These are phyloP conservation scores for Candida vartiovaarae DNA, from an alignment of 805 yeast genomes.

Conservation along the genomic window DNA sequence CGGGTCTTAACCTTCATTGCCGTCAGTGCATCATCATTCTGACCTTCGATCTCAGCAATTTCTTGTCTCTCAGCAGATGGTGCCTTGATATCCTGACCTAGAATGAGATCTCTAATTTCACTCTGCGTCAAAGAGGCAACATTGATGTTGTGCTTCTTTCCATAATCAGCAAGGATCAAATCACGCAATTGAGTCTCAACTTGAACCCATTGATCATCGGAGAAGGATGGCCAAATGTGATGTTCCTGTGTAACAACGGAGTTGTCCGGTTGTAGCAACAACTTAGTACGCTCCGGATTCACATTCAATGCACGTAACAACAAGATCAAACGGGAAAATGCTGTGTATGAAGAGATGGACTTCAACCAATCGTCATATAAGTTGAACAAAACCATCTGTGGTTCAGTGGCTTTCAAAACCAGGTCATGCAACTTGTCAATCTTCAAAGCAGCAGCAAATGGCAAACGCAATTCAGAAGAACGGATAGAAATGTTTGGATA, in stretches of 20 bases:
- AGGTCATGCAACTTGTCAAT: constrained; percentile 73
- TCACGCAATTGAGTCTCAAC: constrained; percentile 87
- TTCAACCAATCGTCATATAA: constrained; percentile 93
- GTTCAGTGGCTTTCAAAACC: constrained; percentile 82
- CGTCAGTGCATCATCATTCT: constrained; percentile 33
- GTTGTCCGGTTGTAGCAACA: constrained; percentile 69
- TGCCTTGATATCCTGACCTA: constrained; percentile 90
- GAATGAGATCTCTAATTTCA: constrained; percentile 86
- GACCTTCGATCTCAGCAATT: constrained; percentile 59
- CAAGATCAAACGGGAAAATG: constrained; percentile 81
- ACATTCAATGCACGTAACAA: constrained; percentile 78
- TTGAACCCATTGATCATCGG: constrained; percentile 86
- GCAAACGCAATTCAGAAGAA: constrained; percentile 82
- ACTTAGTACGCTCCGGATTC: constrained; percentile 67
- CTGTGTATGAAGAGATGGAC: constrained; percentile 80
- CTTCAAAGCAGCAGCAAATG: constrained; percentile 81
- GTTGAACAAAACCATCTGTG: constrained; percentile 87
- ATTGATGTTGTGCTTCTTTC: constrained; percentile 78
- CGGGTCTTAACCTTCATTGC: constrained; percentile 73
- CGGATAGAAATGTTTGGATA: constrained; percentile 88
- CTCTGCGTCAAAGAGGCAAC: constrained; percentile 84
- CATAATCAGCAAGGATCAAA: constrained; percentile 76
- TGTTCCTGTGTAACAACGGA: constrained; percentile 63
- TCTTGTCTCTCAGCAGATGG: constrained; percentile 86
- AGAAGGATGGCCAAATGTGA: constrained; percentile 90